Conservation (phyloP, 106 monocot species). For the Allium fistulosum region DNA sequence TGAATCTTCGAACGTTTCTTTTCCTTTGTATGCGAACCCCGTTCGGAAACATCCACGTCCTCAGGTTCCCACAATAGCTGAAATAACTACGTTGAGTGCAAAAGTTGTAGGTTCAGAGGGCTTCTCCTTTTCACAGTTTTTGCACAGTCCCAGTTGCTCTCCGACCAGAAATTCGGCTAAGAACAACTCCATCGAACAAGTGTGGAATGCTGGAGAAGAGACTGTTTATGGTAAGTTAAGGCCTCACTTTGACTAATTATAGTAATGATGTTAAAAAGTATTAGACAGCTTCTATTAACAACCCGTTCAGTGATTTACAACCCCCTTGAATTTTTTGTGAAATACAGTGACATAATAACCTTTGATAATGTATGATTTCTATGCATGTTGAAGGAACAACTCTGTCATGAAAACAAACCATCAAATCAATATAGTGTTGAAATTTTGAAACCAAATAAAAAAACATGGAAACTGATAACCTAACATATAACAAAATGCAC, state of each 20-base stretch:
- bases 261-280: constrained; percentile 1
- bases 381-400: too few species aligned
- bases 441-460: too few species aligned
- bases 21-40: constrained; percentile 21
- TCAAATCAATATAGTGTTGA: too few species aligned
- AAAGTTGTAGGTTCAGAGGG: constrained; percentile 40
- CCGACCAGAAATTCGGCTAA: constrained; percentile 67
- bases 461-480: too few species aligned
- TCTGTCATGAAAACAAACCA: too few species aligned
- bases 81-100: not conserved
- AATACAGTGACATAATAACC: too few species aligned
- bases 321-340: too few species aligned
- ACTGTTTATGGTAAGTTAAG: constrained; percentile 91
- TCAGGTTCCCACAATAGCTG: not conserved
- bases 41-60: constrained; percentile 47
- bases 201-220: constrained; percentile 80
- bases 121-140: constrained; percentile 27
- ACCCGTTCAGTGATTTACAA: too few species aligned
- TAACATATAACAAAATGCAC: too few species aligned
- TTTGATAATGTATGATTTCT: too few species aligned
- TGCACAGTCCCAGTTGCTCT: constrained; percentile 93
- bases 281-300: too few species aligned
- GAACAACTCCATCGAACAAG: constrained; percentile 52
- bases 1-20: constrained; percentile 48
- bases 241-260: constrained; percentile 57